A percentile compares a stretch with the other conserved stretches of the same genome.
phyloP scores from a whole-genome alignment of 2,329 filamentous ascomycete genomes.

The Ploettnerulaceae sp. region DNA sequence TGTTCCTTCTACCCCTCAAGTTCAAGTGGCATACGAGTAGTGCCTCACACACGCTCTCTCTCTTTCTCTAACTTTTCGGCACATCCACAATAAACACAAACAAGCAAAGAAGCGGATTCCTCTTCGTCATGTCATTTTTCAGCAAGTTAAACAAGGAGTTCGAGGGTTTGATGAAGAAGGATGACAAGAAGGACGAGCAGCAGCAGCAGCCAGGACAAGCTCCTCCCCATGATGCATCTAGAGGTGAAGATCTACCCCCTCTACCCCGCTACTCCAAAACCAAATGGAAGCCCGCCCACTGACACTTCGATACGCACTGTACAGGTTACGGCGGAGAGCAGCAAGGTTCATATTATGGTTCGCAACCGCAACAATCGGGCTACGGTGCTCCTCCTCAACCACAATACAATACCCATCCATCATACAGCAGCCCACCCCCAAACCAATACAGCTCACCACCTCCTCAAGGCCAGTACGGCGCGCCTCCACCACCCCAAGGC shows the following conservation, averaged over 20 bases:
- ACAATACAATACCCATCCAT: conserved; percentile 3
- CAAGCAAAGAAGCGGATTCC: background rate
- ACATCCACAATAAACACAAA: background rate
- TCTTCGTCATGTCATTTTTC: conserved; percentile 40
- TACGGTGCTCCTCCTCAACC: conserved; percentile 10
- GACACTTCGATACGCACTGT: background rate
- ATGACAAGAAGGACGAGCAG: conserved; percentile 38
- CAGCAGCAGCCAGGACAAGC: no score
- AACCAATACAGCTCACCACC: conserved; percentile 11
- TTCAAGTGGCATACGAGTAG: no score
- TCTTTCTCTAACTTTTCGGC: background rate
- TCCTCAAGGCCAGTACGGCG: conserved; percentile 8
- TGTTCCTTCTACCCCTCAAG: background rate
- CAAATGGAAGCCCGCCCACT: no score
- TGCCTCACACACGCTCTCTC: no score
- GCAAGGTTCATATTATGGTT: conserved; percentile 16
- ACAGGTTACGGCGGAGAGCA: conserved; percentile 6
- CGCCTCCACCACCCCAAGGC: conserved; percentile 24
- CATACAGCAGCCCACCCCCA: conserved; percentile 13
- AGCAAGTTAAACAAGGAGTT: conserved; percentile 41
- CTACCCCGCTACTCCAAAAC: background rate
- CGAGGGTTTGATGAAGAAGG: conserved; percentile 45
- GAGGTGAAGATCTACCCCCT: conserved; percentile 12
- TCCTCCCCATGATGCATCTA: conserved; percentile 1
- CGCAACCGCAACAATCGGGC: conserved; percentile 10